Evolutionary conservation across 169 alveolate genomes (phyloP).

Genomic region (Plasmodium blacklocki): DNA sequence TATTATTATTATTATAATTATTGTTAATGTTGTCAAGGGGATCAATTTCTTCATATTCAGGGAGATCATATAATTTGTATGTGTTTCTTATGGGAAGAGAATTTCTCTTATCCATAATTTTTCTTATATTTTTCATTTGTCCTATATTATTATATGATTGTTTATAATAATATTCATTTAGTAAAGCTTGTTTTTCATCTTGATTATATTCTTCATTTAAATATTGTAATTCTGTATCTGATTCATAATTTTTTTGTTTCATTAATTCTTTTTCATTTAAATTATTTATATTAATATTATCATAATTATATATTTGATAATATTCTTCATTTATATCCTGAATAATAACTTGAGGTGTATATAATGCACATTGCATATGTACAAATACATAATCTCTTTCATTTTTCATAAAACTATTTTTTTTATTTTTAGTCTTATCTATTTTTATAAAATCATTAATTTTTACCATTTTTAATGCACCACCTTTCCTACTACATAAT

Average conservation of each 20-base stretch:
- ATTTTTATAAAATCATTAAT: conserved; percentile 28
- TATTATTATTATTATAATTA: too few species aligned
- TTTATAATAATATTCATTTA: conserved; percentile 29
- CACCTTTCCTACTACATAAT: conserved; percentile 70
- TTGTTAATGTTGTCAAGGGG: too few species aligned
- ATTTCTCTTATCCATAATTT: conserved; percentile 4
- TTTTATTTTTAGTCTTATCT: conserved; percentile 52
- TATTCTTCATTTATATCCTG: conserved; percentile 61
- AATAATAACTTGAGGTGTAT: conserved; percentile 53
- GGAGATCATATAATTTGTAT: too few species aligned
- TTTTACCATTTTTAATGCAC: conserved; percentile 56
- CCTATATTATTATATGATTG: conserved; percentile 3
- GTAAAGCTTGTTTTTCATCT: conserved; percentile 41
- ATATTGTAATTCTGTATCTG: conserved; percentile 37
- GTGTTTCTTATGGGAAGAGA: background rate
- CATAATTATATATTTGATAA: conserved; percentile 69
- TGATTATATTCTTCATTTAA: conserved; percentile 29
- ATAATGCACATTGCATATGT: conserved; percentile 73
- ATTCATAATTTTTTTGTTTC: conserved; percentile 26
- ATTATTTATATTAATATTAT: conserved; percentile 22
- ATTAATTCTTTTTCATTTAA: background rate
- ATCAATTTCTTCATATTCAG: too few species aligned
- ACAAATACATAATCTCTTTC: conserved; percentile 61
- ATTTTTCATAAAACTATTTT: conserved; percentile 26
- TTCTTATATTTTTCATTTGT: background rate